Conservation (phyloP, 2,329 filamentous ascomycete species). For the Aurifilum marmelostoma region DNA sequence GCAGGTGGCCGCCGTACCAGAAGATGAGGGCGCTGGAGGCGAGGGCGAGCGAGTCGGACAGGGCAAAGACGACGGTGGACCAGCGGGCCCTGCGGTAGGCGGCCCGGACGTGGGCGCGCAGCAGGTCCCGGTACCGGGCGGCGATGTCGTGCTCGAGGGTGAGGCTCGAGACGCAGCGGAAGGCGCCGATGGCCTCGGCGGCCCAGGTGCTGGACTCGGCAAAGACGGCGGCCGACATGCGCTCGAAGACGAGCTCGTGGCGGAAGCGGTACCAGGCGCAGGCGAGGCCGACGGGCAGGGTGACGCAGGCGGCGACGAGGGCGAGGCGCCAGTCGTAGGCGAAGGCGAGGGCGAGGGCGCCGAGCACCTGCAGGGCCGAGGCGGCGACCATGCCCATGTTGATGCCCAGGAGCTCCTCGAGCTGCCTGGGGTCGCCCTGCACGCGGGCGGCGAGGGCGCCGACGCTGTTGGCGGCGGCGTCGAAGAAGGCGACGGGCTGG, state of each 20-base stretch:
- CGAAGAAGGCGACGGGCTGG: slow-evolving; percentile 64
- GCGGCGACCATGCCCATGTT: slow-evolving; percentile 67
- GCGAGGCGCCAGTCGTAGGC: slow-evolving; percentile 78
- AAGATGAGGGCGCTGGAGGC: slow-evolving; percentile 66
- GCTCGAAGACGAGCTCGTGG: slow-evolving; percentile 69
- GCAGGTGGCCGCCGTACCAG: slow-evolving; percentile 67
- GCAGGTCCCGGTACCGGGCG: slow-evolving; percentile 62
- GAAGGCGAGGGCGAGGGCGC: slow-evolving; percentile 69
- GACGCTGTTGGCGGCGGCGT: slow-evolving; percentile 61
- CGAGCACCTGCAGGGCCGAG: slow-evolving; percentile 67
- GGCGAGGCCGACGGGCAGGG: slow-evolving; percentile 52
- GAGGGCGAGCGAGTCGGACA: slow-evolving; percentile 69
- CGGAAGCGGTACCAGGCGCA: slow-evolving; percentile 56
- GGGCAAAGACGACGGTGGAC: slow-evolving; percentile 67
- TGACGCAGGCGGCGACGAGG: slow-evolving; percentile 66
- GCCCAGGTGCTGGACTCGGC: slow-evolving; percentile 74
- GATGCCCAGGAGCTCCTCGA: slow-evolving; percentile 65
- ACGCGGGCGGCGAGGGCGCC: slow-evolving; percentile 63
- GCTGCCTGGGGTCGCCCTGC: slow-evolving; percentile 59
- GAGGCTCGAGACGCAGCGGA: slow-evolving; percentile 71
- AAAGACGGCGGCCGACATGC: slow-evolving; percentile 70
- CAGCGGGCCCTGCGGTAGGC: slow-evolving; percentile 66
- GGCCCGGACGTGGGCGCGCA: slow-evolving; percentile 59
- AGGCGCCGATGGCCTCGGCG: slow-evolving; percentile 73
- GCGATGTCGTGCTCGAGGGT: slow-evolving; percentile 71